Base-by-base conservation (phyloP, 2,329 filamentous ascomycete species). In the Cordyceps tenuipes region DNA sequence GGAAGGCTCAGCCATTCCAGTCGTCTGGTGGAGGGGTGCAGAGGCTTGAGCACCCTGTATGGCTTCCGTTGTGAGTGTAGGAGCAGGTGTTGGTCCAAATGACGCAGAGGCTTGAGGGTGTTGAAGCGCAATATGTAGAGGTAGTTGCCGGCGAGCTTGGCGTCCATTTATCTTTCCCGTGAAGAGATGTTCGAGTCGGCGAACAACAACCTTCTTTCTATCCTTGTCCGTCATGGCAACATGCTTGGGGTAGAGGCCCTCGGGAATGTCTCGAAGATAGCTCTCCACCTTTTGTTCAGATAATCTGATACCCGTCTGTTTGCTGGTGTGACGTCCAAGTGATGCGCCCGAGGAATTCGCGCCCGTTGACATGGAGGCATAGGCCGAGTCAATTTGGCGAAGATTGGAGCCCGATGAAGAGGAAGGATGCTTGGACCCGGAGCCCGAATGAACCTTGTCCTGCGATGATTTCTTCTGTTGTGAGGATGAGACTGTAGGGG, bases 141-240 rank as follows among this genome's bases (percentile, higher is more conserved):
- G 41, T 13, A 62, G 67, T 60, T 64, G 71, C 49, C 64, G 69
- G 43, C 63, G 67, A 39, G 64, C 51, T 72, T 77, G 69, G 68
- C 76, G 72, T 5, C 75, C 75, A 4, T 70, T 72, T 19, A 80
- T 77, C 67, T 87, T 89, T 3, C 90, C 90, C 0, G 89, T 91
- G 63, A 94, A 95, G 1, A 95, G 79, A 63, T 92, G 88, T 67
- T 95, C 90, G 6, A 95, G 71, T 2, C 89, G 82, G 58, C 84
- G 81, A 2, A 93, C 90, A 0, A 93, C 87, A 21, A 91, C 68
- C 68, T 86, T 90, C 75, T 90, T 91, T 75, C 84, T 90, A 6
- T 88, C 82, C 64, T 83, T 86, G 15, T 93, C 89, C 0, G 85
- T 85, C 81, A 91, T 83, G 0, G 76, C 70, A 26, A 79, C 76